These are phyloP conservation scores for Bruguiera parviflora DNA, from an alignment of 345 rosid genomes.

Conservation along the genomic window DNA sequence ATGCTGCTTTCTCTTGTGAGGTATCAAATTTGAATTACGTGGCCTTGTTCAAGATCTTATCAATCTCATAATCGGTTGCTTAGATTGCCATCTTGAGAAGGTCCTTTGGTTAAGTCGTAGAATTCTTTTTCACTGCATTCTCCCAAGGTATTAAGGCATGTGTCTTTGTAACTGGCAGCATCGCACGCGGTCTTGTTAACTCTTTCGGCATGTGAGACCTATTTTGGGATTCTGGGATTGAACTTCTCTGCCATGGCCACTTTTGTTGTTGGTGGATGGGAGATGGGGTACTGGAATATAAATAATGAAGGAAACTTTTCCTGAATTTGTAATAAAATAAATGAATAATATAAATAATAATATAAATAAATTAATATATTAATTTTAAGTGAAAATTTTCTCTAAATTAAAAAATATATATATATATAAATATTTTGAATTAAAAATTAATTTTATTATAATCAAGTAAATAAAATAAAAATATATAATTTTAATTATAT, in stretches of 20 bases:
- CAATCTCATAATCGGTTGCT: constrained; percentile 39
- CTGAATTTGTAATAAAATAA: too few relatives aligned
- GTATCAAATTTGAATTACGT: constrained; percentile 31
- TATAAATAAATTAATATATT: too few relatives aligned
- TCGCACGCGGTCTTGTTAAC: constrained; percentile 45
- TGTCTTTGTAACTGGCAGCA: constrained; percentile 42
- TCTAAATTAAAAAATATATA: too few relatives aligned
- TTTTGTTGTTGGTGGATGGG: neutral
- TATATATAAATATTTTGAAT: too few relatives aligned
- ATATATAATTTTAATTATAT: too few relatives aligned
- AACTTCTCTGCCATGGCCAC: neutral
- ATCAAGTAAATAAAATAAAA: too few relatives aligned
- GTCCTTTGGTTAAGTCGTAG: constrained; percentile 36
- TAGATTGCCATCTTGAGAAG: constrained; percentile 47
- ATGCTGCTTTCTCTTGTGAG: constrained; percentile 46
- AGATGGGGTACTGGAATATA: too few relatives aligned
- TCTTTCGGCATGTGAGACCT: constrained; percentile 25
- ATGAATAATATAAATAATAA: too few relatives aligned
- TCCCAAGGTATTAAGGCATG: constrained; percentile 44
- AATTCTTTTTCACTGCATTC: constrained; percentile 27
- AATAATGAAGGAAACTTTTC: too few relatives aligned
- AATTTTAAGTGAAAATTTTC: too few relatives aligned
- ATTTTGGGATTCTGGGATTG: constrained; percentile 7
- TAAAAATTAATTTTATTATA: too few relatives aligned
- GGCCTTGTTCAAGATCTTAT: constrained; percentile 32